Evolutionary conservation across 768 basidiomycete species (phyloP), one percentile per base, ranked within the genome.

Genomic region (Solioccasus polychromus): DNA sequence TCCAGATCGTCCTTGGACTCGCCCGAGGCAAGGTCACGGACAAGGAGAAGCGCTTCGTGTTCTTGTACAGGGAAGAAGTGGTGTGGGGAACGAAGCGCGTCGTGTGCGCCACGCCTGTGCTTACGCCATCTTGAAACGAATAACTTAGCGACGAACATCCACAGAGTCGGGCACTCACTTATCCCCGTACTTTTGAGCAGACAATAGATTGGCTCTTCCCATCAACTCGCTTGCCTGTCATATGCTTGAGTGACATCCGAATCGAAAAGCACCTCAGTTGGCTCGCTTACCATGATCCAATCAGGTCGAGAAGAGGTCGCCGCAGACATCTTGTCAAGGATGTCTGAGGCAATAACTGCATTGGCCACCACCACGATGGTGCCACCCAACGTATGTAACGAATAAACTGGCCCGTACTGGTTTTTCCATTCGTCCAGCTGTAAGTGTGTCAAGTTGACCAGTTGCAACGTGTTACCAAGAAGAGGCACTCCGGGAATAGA

Each of bases 301-400:
- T 45, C 44, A 46, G 44, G 48, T 6, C 44, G 38, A 11, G 43
- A 45, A 10, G 44, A 45, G 12, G 44, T 50, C 3, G 46, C 44
- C 5, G 48, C 38, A 9, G 48, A 45, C 48, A 46, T 49, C 18
- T 46, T 50, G 18, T 50, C 48, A 0, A 46, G 39, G 24, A 39
- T 45, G 4, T 50, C 48, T 5, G 34, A 50, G 4, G 48, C 48
- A 9, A 46, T 40, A 15, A 44, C 26, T 35, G 44, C 44, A 10
- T 50, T 50, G n/a, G 48, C 48, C 22, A 49, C 34, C n/a, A 50
- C 44, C 17, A 46, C 44, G 14, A 50, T 50, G n/a, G 47, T 35
- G n/a, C 48, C 28, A 22, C 34, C 39, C 17, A 40, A 19, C 11
- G 44, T 34, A 31, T 41, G 40, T 39, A 46, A 36, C 22, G 48